Evolutionary conservation across 2,329 filamentous ascomycete genomes (phyloP), one percentile per base, ranked within the genome.

Genomic region (Sarocladiaceae sp.): DNA sequence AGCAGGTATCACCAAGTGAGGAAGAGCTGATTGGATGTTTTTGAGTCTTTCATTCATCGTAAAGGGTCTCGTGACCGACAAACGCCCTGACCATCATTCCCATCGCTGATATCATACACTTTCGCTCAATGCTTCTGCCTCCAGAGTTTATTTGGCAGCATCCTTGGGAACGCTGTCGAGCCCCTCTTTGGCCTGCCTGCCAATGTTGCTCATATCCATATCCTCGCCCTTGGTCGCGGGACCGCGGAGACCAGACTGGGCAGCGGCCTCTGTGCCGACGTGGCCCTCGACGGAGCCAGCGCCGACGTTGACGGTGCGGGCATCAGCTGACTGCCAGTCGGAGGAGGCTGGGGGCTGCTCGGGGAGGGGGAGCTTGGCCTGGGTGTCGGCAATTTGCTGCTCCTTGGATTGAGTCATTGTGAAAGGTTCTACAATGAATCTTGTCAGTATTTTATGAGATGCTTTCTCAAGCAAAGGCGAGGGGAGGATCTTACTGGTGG

Each of bases 251-350:
- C 78, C 79, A 19, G 69, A 63, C 27, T 70, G 64, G 11, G 74
- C 65, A 2, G 63, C 69, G 16, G 62, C 62, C 31, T 67, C 71
- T 1, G 69, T 71, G 3, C 78, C 76, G 35, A 80, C 64, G 49
- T 75, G 71, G 43, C 68, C 74, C 52, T 74, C 60, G n/a, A 48
- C 40, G 48, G 37, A 35, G 16, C 83, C 83, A 27, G 80, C 78
- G 50, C 83, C 83, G 39, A 86, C 79, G 58, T 87, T 84, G 58
- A 86, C 80, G 45, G 68, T 86, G 50, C 76, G 68, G 24, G 73
- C 73, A 55, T 91, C 85, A 42, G 76, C 70, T 0, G 83, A 87
- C 61, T 90, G 81, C 74, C 81, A 89, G 71, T 93, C 86, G 4
- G 84, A 85, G n/a, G 79, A 67, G n/a, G 66, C 68, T 1, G 85